These are phyloP conservation scores for Globisporangium yorkense DNA, from an alignment of 352 stramenopile genomes.

Conservation along the genomic window DNA sequence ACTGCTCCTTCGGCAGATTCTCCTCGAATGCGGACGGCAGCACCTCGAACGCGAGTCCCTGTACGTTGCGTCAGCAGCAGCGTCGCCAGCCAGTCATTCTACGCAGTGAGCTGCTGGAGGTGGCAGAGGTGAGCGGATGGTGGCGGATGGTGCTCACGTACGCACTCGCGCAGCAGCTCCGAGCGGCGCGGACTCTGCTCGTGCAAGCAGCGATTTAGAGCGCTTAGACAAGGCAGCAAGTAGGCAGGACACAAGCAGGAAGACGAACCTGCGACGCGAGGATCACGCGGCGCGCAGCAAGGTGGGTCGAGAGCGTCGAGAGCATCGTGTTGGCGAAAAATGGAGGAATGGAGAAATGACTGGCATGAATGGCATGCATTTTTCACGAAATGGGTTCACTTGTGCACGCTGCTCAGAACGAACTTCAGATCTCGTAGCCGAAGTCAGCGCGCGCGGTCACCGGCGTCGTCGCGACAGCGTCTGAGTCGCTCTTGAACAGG, in stretches of 20 bases:
- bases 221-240: background rate
- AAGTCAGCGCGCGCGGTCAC: background rate
- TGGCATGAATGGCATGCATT: too few relatives aligned
- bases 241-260: background rate
- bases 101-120: too few relatives aligned
- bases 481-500: background rate
- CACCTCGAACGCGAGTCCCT: slow-evolving; percentile 73
- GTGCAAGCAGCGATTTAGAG: too few relatives aligned
- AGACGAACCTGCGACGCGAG: slow-evolving; percentile 54
- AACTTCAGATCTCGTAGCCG: background rate
- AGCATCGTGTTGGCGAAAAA: slow-evolving; percentile 27
- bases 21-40: slow-evolving; percentile 81
- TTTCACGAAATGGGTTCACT: too few relatives aligned
- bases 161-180: slow-evolving; percentile 66
- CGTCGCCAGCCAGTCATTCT: too few relatives aligned
- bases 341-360: background rate
- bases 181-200: slow-evolving; percentile 62
- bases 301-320: slow-evolving; percentile 31
- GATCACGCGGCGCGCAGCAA: slow-evolving; percentile 51
- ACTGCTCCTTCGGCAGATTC: slow-evolving; percentile 67
- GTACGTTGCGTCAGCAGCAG: background rate
- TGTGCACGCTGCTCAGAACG: too few relatives aligned
- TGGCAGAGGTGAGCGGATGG: background rate
- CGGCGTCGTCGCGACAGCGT: background rate
- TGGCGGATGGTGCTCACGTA: slow-evolving; percentile 18